Percentiles rank a stretch among this genome's conserved stretches.
Evolutionary conservation across 2,329 filamentous ascomycete species (phyloP).

Genomic region (Verticillium albo-atrum): DNA sequence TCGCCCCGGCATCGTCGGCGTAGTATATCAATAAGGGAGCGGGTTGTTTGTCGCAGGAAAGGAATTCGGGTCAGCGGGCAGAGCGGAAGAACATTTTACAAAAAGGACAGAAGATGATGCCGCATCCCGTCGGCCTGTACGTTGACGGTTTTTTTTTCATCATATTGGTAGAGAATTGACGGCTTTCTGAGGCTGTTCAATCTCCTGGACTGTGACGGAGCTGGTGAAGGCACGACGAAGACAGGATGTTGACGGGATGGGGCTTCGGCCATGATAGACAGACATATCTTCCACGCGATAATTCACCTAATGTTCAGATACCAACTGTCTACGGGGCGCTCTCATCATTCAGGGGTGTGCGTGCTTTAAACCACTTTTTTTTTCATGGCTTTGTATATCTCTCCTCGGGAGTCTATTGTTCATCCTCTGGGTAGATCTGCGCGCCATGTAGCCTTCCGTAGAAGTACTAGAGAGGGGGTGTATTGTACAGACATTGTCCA

Average conservation of each 20-base stretch:
- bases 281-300: constrained; percentile 1
- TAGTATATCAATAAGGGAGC: neutral
- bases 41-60: neutral
- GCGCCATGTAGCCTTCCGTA: no score
- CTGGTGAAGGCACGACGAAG: neutral
- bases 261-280: neutral
- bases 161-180: neutral
- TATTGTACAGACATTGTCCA: no score
- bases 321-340: neutral
- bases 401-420: no score
- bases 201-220: neutral
- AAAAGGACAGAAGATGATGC: neutral
- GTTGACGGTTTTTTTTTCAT: neutral
- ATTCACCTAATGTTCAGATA: constrained; percentile 1
- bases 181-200: neutral
- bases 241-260: neutral
- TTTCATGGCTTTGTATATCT: no score
- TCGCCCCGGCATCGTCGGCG: neutral
- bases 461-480: no score
- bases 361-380: no score
- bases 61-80: neutral
- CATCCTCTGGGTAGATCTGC: no score
- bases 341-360: neutral
- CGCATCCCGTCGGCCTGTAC: neutral
- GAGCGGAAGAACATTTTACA: neutral